Conservation (phyloP, 495 filamentous ascomycete species). For the Darksidea phi region DNA sequence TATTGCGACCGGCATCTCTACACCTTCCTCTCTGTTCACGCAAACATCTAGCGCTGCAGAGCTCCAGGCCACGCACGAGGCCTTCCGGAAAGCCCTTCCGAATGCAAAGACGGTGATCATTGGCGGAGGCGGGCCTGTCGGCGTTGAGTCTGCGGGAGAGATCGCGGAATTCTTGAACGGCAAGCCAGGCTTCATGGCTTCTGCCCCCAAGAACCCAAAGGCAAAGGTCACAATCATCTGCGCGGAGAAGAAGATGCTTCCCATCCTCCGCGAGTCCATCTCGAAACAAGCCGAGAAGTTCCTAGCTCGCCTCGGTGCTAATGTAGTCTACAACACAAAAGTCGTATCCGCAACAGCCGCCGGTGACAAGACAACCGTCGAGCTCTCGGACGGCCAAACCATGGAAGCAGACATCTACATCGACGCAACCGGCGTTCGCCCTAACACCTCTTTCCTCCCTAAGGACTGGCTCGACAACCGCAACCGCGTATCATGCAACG, state of each 20-base stretch:
- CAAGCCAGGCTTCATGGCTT: constrained; percentile 26
- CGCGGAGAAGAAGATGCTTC: constrained; percentile 48
- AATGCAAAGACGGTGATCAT: constrained; percentile 58
- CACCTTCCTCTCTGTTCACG: constrained; percentile 26
- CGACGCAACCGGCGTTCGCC: constrained; percentile 48
- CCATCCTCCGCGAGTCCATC: constrained; percentile 43
- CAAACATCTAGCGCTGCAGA: constrained; percentile 48
- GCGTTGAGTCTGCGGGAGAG: constrained; percentile 60
- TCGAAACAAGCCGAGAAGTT: constrained; percentile 46
- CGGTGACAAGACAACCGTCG: constrained; percentile 37
- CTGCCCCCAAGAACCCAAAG: constrained; percentile 33
- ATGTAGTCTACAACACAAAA: constrained; percentile 47
- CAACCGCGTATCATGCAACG: constrained; percentile 47
- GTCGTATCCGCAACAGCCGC: constrained; percentile 44
- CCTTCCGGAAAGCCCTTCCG: constrained; percentile 47
- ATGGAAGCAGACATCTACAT: constrained; percentile 52
- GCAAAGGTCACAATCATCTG: constrained; percentile 50
- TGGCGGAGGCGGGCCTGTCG: constrained; percentile 65
- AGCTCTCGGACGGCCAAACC: constrained; percentile 43
- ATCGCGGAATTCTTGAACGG: constrained; percentile 42
- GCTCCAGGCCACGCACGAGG: constrained; percentile 35
- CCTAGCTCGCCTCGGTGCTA: constrained; percentile 48
- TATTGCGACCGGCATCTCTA: constrained; percentile 30
- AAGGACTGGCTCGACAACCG: constrained; percentile 40
- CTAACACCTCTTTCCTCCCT: constrained; percentile 50